phyloP scores from a whole-genome alignment of 2,329 filamentous ascomycete species.

The Cytospora piceicola region DNA sequence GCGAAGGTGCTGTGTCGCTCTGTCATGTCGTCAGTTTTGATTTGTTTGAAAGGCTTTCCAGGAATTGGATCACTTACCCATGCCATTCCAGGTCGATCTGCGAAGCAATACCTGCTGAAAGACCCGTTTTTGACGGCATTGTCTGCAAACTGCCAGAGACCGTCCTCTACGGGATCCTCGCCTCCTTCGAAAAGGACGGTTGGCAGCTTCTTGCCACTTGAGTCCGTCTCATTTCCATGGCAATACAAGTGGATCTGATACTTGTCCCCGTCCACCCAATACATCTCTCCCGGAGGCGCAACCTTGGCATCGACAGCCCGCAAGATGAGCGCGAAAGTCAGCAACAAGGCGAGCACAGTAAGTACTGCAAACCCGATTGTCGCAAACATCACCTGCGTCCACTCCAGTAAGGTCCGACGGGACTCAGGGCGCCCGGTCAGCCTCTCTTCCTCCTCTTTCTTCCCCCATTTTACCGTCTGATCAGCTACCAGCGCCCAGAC shows the following conservation, averaged over 20 bases:
- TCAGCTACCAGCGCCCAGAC: constrained; percentile 81
- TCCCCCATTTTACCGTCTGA: constrained; percentile 86
- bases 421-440: constrained; percentile 88
- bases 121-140: constrained; percentile 76
- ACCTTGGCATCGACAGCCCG: constrained; percentile 79
- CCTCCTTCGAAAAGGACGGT: constrained; percentile 88
- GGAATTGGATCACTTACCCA: constrained; percentile 57
- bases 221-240: constrained; percentile 69
- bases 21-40: constrained; percentile 31
- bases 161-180: constrained; percentile 76
- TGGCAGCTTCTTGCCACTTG: constrained; percentile 61
- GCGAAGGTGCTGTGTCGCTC: constrained; percentile 89
- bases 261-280: constrained; percentile 80
- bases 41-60: constrained; percentile 41
- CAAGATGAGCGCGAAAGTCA: constrained; percentile 79
- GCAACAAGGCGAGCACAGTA: constrained; percentile 69
- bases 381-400: constrained; percentile 77
- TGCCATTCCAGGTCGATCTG: constrained; percentile 86
- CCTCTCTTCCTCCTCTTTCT: constrained; percentile 88
- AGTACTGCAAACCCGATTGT: constrained; percentile 73
- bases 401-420: constrained; percentile 79
- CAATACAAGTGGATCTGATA: constrained; percentile 89
- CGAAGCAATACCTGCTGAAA: constrained; percentile 90
- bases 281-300: constrained; percentile 71
- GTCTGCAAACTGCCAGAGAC: constrained; percentile 79